phyloP scores from a whole-genome alignment of 345 rosid species.

The Hibiscus syriacus region DNA sequence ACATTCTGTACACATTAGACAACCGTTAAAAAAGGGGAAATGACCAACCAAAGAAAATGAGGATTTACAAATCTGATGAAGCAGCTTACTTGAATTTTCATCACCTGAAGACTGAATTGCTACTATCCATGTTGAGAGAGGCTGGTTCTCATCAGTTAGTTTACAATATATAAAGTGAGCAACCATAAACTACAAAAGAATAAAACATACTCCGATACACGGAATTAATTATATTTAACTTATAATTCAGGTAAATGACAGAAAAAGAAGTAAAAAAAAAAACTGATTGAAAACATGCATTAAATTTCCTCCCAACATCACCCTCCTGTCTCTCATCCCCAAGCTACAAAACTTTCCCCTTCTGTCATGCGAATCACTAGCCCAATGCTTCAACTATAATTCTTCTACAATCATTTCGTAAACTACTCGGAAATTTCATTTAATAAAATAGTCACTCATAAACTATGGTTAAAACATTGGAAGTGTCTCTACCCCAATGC shows the following conservation, averaged over 20 bases:
- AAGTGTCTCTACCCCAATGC: not conserved
- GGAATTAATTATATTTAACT: too few relatives aligned
- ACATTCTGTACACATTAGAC: not conserved
- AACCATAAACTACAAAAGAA: constrained; percentile 4
- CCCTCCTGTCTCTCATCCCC: not conserved
- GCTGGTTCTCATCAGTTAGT: constrained; percentile 42
- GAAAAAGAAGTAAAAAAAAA: not conserved
- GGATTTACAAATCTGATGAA: not conserved
- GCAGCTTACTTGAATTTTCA: constrained; percentile 28
- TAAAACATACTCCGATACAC: not conserved
- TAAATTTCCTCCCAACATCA: not conserved
- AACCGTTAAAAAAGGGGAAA: not conserved
- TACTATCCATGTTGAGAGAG: constrained; percentile 48
- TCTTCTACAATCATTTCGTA: too few relatives aligned
- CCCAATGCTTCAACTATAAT: not conserved
- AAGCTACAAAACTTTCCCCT: not conserved
- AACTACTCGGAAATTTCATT: too few relatives aligned
- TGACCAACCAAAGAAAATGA: not conserved
- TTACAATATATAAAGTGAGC: not conserved
- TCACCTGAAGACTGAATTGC: constrained; percentile 25
- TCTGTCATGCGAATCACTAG: not conserved
- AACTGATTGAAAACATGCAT: not conserved
- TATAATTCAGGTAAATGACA: not conserved
- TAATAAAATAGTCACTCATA: too few relatives aligned
- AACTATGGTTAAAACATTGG: not conserved